Evolutionary conservation across 2,329 filamentous ascomycete genomes (phyloP), one percentile per base, ranked within the genome.

Genomic region (Cyphellophora europaea): DNA sequence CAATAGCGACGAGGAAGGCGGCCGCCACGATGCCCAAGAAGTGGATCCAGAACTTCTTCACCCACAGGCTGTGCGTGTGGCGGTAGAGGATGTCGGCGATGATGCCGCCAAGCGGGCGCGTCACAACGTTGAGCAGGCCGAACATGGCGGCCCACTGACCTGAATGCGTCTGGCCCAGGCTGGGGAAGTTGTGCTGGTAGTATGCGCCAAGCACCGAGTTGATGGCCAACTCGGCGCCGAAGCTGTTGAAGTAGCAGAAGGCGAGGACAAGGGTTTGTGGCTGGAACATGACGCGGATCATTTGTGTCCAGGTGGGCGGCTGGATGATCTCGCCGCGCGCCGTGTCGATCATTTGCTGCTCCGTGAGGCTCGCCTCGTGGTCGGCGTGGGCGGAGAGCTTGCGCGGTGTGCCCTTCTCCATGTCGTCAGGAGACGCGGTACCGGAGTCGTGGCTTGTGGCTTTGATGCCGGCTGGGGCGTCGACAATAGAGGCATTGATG

Each of bases 1-100:
- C 78, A 44, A 81, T 77, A n/a, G 71, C 65, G 43, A 82, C 60
- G 38, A 72, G 61, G 51, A 82, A 74, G 2, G 61, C 65, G 6
- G 77, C 77, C 36, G 69, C 70, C 32, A 72, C 50, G 33, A 80
- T 47, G 11, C 65, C 67, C 30, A 79, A 62, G 38, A 62, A 61
- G 42, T 76, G 67, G 3, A 82, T 60, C 50, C 73, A 69, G 31
- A 69, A 55, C 54, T 82, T 82, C 65, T 82, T 82, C 2, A 63
- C 62, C 74, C 76, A 80, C 4, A 81, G 58, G 19, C 52, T 59
- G 8, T 60, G 52, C 2, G 66, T 72, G 19, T 51, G 52, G 14
- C 57, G 57, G 58, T 77, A 80, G 18, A 74, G 56, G 16, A 71
- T 36, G 43, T 81, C 76, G 6, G 66, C 64, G 10, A 75, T 51